Evolutionary conservation across 2,329 filamentous ascomycete genomes (phyloP).

Genomic region (Colletotrichum higginsianum): DNA sequence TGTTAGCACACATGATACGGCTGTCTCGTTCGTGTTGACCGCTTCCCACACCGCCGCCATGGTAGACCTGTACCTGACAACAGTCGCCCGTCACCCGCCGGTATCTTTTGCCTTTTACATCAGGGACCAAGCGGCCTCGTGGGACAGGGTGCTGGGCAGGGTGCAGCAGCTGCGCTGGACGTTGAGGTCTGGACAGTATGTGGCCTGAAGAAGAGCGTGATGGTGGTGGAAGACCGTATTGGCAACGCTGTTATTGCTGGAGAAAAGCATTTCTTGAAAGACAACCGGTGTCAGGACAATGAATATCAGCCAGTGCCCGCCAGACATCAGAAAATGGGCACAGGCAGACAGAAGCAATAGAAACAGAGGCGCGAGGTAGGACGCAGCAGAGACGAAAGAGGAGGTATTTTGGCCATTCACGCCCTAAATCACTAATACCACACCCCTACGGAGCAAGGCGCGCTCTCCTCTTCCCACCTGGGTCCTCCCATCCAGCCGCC

Average conservation of each 20-base stretch:
- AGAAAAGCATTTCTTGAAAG: not conserved
- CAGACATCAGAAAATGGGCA: no score
- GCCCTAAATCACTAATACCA: no score
- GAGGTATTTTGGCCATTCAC: no score
- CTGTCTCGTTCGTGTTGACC: constrained; percentile 16
- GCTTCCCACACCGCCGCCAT: constrained; percentile 35
- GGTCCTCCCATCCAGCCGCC: no score
- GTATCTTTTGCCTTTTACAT: not conserved
- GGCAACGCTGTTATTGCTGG: not conserved
- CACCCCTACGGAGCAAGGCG: no score
- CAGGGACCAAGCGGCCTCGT: not conserved
- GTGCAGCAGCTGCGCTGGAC: not conserved
- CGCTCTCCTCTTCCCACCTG: no score
- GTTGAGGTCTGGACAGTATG: not conserved
- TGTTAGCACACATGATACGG: constrained; percentile 25
- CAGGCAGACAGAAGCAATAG: no score
- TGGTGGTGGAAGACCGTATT: not conserved
- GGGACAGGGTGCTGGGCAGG: constrained; percentile 1
- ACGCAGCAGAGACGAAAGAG: no score
- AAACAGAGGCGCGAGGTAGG: no score
- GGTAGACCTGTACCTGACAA: constrained; percentile 31
- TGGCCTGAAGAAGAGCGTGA: not conserved
- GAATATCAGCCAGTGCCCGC: not conserved
- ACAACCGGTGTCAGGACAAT: not conserved
- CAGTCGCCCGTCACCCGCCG: constrained; percentile 6